Base-by-base conservation (phyloP, 106 monocot genomes). In the Iris macrosiphon region DNA sequence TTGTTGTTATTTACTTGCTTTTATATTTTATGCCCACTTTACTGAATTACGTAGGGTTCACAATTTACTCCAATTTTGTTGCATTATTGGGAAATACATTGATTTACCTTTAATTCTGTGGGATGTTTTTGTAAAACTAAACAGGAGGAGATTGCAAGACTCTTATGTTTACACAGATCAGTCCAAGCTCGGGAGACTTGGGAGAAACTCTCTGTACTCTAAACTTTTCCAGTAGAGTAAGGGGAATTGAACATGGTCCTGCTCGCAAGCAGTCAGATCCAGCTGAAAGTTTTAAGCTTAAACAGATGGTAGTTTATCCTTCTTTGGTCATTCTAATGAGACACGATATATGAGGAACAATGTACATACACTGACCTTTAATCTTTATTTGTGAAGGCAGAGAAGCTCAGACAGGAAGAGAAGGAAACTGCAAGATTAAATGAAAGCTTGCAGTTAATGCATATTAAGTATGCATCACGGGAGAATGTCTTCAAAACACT, bases 111-210 rank as follows among this genome's bases (percentile, higher is more conserved):
- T n/a, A n/a, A n/a, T n/a, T n/a, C n/a, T n/a, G n/a, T n/a, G n/a
- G n/a, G n/a, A n/a, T n/a, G n/a, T n/a, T n/a, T n/a, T n/a, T 49
- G 4, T 14, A 40, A 15, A 34, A 54, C 43, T 24, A 46, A 70
- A 67, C 67, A 95, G 95, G 95, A 32, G 89, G 96, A 19, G 96
- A 90, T 56, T 96, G 96, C 82, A 96, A 96, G 64, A 90, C 96
- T 17, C 72, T 96, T 2, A 96, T 96, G 96, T 76, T 96, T 61
- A 86, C 78, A 39, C 96, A 96, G 62, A 90, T 96, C 35, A 96
- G 96, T 40, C 89, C 96, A 35, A 83, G 89, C 49, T 83, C 85
- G 32, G 71, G 75, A 6, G 96, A 96, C 55, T 29, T 80, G 32
- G 96, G 89, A 27, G 96, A 96, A 66, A 89, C 96, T 11, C 62